Conservation (phyloP, 78 protist species). For the Dictyostelium purpureum region DNA sequence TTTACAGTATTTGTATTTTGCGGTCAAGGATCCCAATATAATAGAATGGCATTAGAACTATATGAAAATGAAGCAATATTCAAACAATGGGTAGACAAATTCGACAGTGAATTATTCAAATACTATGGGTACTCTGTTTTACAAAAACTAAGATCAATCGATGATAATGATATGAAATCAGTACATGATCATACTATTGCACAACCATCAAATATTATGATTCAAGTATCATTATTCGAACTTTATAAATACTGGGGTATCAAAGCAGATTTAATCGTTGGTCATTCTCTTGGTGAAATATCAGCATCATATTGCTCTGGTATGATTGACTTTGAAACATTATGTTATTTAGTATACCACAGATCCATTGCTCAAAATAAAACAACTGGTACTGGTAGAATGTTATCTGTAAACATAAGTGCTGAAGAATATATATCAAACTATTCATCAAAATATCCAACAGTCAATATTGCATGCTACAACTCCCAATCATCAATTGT, state of each 20-base stretch:
- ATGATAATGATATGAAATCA: neutral
- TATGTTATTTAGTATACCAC: neutral
- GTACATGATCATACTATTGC: neutral
- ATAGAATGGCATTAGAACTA: neutral
- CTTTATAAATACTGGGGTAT: neutral
- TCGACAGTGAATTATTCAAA: neutral
- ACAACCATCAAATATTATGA: neutral
- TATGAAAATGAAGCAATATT: neutral
- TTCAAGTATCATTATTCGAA: neutral
- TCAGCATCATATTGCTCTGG: slow-evolving; percentile 4
- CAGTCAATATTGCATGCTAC: neutral
- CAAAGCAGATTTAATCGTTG: neutral
- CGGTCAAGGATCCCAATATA: slow-evolving; percentile 10
- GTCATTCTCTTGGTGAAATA: slow-evolving; percentile 35
- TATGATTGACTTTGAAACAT: neutral
- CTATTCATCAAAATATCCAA: neutral
- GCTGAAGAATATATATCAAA: neutral
- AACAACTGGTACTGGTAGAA: slow-evolving; percentile 22
- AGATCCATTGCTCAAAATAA: neutral
- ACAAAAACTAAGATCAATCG: neutral
- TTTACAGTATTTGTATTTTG: neutral
- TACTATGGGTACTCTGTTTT: neutral
- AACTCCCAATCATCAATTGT: neutral
- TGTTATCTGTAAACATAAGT: slow-evolving; percentile 5
- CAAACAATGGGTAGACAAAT: neutral